phyloP scores from a whole-genome alignment of 2,329 filamentous ascomycete species.

The Myriosclerotinia duriaeana region DNA sequence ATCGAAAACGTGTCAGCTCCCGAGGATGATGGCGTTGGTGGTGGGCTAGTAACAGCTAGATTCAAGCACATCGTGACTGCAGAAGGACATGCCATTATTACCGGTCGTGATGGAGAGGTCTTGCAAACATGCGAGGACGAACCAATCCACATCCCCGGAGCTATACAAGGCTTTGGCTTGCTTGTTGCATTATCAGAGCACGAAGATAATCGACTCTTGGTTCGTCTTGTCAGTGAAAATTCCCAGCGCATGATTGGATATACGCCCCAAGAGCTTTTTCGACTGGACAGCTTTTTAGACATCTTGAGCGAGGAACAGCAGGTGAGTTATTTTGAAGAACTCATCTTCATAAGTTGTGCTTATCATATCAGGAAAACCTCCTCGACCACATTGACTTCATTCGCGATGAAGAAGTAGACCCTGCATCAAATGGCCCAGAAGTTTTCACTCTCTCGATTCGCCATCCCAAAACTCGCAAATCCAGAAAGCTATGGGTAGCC shows the following conservation, averaged over 20 bases:
- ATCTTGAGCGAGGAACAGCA: slow-evolving; percentile 46
- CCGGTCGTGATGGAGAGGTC: slow-evolving; percentile 68
- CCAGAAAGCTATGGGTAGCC: slow-evolving; percentile 79
- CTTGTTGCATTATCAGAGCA: slow-evolving; percentile 74
- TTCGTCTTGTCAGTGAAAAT: slow-evolving; percentile 80
- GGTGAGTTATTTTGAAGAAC: slow-evolving; percentile 1
- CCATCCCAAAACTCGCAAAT: slow-evolving; percentile 47
- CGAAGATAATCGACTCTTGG: slow-evolving; percentile 62
- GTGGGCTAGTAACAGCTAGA: slow-evolving; percentile 60
- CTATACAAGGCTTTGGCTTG: slow-evolving; percentile 68
- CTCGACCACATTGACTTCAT: slow-evolving; percentile 88
- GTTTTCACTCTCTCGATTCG: slow-evolving; percentile 76
- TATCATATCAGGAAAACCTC: slow-evolving; percentile 68
- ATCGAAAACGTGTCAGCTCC: background rate
- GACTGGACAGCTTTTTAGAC: slow-evolving; percentile 73
- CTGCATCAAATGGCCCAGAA: slow-evolving; percentile 74
- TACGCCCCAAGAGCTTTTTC: slow-evolving; percentile 73
- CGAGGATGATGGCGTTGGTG: slow-evolving; percentile 26
- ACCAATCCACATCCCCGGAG: slow-evolving; percentile 71
- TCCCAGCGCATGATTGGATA: slow-evolving; percentile 73
- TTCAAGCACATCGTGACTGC: slow-evolving; percentile 78
- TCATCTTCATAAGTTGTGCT: background rate
- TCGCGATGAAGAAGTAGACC: slow-evolving; percentile 76
- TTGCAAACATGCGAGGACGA: slow-evolving; percentile 86
- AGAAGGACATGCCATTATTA: slow-evolving; percentile 79